Evolutionary conservation across 192 early-diverging fungal species (phyloP).

Genomic region (Glomus cerebriforme): DNA sequence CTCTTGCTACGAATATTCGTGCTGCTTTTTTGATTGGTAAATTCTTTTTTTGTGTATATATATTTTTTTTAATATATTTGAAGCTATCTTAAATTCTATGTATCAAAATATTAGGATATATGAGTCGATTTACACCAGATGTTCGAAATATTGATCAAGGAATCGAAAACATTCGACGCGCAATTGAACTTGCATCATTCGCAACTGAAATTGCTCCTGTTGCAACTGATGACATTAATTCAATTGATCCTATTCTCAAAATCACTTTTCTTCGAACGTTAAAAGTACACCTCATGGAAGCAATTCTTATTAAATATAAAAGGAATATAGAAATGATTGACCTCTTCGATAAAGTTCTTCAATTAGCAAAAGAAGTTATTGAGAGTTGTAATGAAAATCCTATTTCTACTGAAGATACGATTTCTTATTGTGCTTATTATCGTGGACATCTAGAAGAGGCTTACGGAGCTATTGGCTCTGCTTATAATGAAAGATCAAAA

Average conservation of each 20-base stretch:
- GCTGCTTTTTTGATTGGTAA: neutral
- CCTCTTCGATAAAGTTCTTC: neutral
- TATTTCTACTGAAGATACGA: neutral
- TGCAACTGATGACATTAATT: neutral
- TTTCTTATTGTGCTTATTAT: neutral
- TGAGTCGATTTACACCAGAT: neutral
- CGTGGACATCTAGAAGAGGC: neutral
- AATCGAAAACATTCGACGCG: neutral
- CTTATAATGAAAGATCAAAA: neutral
- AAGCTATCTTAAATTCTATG: neutral
- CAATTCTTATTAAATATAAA: neutral
- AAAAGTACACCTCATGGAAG: neutral
- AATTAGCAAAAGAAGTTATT: neutral
- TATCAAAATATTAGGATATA: neutral
- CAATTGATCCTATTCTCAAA: no score
- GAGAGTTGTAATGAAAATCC: neutral
- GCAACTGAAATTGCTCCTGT: neutral
- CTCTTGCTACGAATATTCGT: neutral
- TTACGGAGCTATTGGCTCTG: neutral
- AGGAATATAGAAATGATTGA: neutral
- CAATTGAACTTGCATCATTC: neutral
- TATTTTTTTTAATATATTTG: neutral
- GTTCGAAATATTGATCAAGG: neutral
- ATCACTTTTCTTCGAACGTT: neutral
- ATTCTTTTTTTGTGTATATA: neutral